Conservation (phyloP, 1,139 yeast species). For the Debaryomyces robertsiae region DNA sequence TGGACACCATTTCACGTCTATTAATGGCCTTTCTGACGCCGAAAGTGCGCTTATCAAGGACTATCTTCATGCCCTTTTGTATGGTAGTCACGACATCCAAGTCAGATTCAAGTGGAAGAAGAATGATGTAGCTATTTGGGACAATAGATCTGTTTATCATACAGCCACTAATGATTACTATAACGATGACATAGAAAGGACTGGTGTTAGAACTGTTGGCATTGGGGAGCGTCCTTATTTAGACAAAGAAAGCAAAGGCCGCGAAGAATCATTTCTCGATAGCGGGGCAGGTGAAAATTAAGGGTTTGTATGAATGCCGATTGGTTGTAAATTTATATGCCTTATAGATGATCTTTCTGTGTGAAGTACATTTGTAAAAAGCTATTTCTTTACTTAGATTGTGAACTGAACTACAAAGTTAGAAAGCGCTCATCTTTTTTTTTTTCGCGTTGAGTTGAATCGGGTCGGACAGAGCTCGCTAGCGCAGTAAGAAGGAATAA, state of each 20-base stretch:
- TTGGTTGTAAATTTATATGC: constrained; percentile 25
- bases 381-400: too few relatives aligned
- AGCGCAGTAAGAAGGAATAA: too few relatives aligned
- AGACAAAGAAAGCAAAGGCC: constrained; percentile 10
- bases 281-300: not conserved
- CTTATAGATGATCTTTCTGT: constrained; percentile 14
- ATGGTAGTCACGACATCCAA: constrained; percentile 33
- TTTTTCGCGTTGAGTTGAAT: too few relatives aligned
- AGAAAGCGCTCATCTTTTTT: too few relatives aligned
- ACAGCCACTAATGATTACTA: constrained; percentile 44
- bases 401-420: too few relatives aligned
- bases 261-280: constrained; percentile 8
- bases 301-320: constrained; percentile 6
- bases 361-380: too few relatives aligned
- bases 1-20: constrained; percentile 11
- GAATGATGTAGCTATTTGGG: constrained; percentile 53
- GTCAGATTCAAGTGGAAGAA: constrained; percentile 53
- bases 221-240: constrained; percentile 14
- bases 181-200: constrained; percentile 8
- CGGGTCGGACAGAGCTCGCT: too few relatives aligned
- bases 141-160: constrained; percentile 50
- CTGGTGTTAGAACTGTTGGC: constrained; percentile 15
- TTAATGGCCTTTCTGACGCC: constrained; percentile 26
- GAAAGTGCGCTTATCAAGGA: constrained; percentile 26
- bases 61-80: constrained; percentile 28